Evolutionary conservation across 2,329 filamentous ascomycete species (phyloP).

Genomic region (Lasiodiplodia hormozganensis): DNA sequence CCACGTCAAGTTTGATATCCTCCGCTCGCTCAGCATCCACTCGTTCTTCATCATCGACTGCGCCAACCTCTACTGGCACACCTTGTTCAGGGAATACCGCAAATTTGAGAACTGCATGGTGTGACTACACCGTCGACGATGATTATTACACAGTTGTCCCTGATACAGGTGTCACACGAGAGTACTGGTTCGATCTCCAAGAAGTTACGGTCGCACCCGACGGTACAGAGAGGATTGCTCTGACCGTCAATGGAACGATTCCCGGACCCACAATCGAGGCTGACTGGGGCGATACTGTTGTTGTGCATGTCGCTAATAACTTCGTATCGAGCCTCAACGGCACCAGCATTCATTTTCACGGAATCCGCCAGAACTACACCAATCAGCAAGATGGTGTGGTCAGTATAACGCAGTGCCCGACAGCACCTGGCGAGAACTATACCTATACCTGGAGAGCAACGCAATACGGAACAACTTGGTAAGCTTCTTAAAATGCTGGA

Average conservation of each 20-base stretch:
- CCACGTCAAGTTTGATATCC: neutral
- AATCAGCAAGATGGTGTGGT: slow-evolving; percentile 65
- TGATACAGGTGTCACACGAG: slow-evolving; percentile 61
- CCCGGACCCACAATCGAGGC: slow-evolving; percentile 32
- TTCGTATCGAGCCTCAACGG: slow-evolving; percentile 57
- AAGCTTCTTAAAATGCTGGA: neutral
- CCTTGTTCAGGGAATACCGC: slow-evolving; percentile 24
- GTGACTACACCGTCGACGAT: slow-evolving; percentile 57
- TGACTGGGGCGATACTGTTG: slow-evolving; percentile 56
- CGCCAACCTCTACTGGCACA: neutral
- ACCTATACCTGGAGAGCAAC: slow-evolving; percentile 63
- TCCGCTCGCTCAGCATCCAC: neutral
- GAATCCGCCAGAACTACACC: slow-evolving; percentile 62
- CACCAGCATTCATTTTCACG: slow-evolving; percentile 69
- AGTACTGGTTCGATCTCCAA: slow-evolving; percentile 62
- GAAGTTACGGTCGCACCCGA: slow-evolving; percentile 62
- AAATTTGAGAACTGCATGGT: slow-evolving; percentile 46
- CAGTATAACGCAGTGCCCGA: slow-evolving; percentile 51
- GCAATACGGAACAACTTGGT: slow-evolving; percentile 42
- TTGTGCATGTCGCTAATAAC: slow-evolving; percentile 57
- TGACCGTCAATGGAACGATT: slow-evolving; percentile 23
- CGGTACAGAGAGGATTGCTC: slow-evolving; percentile 55
- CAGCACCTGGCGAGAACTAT: slow-evolving; percentile 37
- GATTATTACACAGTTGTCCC: slow-evolving; percentile 61
- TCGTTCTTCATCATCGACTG: slow-evolving; percentile 4